Base-by-base conservation (phyloP, 176 grass and related monocot genomes). In the Eleusine coracana region DNA sequence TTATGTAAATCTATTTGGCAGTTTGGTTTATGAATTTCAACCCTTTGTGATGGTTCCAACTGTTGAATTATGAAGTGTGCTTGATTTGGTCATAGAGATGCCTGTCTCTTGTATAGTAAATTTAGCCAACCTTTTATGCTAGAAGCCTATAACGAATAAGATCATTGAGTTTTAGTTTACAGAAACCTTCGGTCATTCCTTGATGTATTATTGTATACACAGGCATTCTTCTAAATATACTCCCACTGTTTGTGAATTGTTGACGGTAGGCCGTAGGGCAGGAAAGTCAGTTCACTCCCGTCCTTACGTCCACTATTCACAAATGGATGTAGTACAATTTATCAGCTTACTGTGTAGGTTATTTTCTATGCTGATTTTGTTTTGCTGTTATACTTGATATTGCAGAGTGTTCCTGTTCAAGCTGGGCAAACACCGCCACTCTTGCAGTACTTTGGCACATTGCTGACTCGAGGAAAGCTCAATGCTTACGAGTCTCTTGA, bases 401-500 rank as follows among this genome's bases (percentile, higher is more conserved):
- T 92, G 85, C 82, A 97, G 92, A 92, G 95, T 78, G 92, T 97
- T 68, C 95, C 90, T 77, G 95, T 97, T 66, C 94, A 94, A 92
- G 59, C 90, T 85, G 94, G 94, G 48, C 92, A 97, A 79, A 97
- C 94, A 40, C 94, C 94, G 23, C 94, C 94, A 45, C 88, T 98
- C 3, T 85, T 94, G 76, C 92, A 94, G 79, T 98, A 98, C 69
- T 98, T 95, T 45, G 95, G 90, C 46, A 95, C 90, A 79, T 80
- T 95, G 66, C 80, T 98, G 64, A 95, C 95, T 69, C 86, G 85
- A 91, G 95, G 95, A 85, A 95, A 98, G 82, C 95, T 98, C 79
- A 98, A 95, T 84, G 90, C 90, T 70, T 98, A 86, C 14, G 95
- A 98, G 60, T 98, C 92, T 62, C 88, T 95, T 68, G 90, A 91